Conservation (phyloP, 352 stramenopile species). For the Phytopythium litorale region DNA sequence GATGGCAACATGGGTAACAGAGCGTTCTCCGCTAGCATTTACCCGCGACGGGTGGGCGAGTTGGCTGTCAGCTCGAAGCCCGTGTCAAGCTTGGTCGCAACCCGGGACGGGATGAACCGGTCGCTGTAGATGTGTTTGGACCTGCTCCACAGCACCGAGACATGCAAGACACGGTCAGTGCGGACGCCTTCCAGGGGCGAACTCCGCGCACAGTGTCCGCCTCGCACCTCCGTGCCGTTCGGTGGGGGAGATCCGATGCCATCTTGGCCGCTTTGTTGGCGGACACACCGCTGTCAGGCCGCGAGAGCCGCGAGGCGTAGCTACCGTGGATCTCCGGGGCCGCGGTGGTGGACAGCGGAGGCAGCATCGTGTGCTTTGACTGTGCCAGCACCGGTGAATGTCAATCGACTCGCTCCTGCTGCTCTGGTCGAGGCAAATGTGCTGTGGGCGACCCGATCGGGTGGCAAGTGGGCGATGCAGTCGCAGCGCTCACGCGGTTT, state of each 20-base stretch:
- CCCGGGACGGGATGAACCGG: constrained; percentile 77
- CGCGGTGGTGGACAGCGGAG: constrained; percentile 10
- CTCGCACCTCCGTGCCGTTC: background rate
- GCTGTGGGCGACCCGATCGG: background rate
- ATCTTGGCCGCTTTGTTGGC: background rate
- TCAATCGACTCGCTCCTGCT: background rate
- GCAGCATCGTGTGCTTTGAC: background rate
- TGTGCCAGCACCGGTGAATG: background rate
- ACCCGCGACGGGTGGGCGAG: constrained; percentile 26
- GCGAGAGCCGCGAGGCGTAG: constrained; percentile 42
- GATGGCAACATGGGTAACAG: background rate
- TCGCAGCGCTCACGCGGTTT: background rate
- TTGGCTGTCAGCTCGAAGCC: constrained; percentile 60
- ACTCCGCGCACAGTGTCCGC: background rate
- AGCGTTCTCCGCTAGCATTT: background rate
- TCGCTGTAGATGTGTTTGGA: constrained; percentile 87
- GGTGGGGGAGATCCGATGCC: background rate
- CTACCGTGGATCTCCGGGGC: constrained; percentile 39
- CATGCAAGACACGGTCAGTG: background rate
- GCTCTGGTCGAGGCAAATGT: background rate
- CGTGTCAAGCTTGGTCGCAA: constrained; percentile 72
- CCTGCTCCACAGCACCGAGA: constrained; percentile 12
- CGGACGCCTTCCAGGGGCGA: too few relatives aligned
- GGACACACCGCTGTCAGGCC: background rate
- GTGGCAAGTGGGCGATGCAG: background rate